Conservation (phyloP, 2,329 filamentous ascomycete species). For the Sphaerulina vaccinii region DNA sequence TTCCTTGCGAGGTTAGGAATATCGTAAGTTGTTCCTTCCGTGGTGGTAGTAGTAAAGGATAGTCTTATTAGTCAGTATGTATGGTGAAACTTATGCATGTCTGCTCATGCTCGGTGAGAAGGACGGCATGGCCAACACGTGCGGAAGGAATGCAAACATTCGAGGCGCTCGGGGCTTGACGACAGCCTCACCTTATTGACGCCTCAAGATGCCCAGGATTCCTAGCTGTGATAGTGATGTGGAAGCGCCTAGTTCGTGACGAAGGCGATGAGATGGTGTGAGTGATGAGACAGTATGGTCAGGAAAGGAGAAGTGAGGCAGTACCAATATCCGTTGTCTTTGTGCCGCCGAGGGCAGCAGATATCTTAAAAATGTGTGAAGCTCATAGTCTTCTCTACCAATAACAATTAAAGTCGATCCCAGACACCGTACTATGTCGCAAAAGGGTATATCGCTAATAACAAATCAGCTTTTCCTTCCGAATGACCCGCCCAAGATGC, state of each 20-base stretch:
- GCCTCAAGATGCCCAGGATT: neutral
- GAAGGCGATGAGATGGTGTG: no score
- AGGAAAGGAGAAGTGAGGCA: neutral
- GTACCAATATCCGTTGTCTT: neutral
- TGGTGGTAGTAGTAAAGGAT: no score
- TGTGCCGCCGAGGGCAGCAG: no score
- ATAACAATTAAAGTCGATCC: slow-evolving; percentile 1
- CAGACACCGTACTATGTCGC: slow-evolving; percentile 10
- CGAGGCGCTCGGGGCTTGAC: neutral
- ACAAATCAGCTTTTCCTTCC: slow-evolving; percentile 13
- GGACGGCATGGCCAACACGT: no score
- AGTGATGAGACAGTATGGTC: no score
- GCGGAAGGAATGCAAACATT: neutral
- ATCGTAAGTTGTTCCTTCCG: no score
- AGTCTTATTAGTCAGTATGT: no score
- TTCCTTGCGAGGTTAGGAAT: neutral
- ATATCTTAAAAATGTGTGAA: neutral
- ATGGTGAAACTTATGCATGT: no score
- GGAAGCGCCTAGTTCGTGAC: no score
- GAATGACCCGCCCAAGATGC: slow-evolving; percentile 3
- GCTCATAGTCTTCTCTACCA: neutral
- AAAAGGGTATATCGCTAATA: slow-evolving; percentile 14
- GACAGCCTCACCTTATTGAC: neutral
- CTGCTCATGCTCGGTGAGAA: no score
- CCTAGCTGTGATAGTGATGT: neutral